phyloP scores from a whole-genome alignment of 192 early-diverging fungal species.

The Umbelopsis isabellina region DNA sequence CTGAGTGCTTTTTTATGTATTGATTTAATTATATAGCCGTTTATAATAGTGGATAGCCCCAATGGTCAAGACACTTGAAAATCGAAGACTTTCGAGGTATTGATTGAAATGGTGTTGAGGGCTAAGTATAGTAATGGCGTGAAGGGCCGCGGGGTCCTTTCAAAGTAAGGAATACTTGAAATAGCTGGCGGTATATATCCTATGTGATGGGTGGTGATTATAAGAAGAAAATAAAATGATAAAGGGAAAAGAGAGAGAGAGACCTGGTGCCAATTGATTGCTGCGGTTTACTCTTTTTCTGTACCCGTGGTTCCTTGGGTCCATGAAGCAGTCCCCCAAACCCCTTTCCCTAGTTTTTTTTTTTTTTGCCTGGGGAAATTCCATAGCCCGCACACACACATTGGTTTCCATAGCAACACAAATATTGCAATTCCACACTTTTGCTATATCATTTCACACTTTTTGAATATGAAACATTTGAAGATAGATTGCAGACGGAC shows the following conservation, averaged over 20 bases:
- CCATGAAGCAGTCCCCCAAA: constrained; percentile 3
- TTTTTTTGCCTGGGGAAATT: constrained; percentile 3
- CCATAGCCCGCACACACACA: background rate
- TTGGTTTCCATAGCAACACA: constrained; percentile 6
- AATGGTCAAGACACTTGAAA: constrained; percentile 10
- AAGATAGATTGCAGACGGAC: background rate
- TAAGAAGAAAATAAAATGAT: background rate
- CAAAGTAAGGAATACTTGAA: background rate
- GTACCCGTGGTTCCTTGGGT: background rate
- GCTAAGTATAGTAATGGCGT: background rate
- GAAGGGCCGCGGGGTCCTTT: constrained; percentile 10
- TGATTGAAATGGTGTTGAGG: background rate
- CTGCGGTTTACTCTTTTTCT: background rate
- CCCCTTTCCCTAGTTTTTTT: background rate
- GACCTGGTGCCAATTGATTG: background rate
- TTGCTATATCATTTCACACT: background rate
- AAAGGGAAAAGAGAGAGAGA: constrained; percentile 3
- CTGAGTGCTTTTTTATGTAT: background rate
- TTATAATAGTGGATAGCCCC: background rate
- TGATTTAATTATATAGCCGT: background rate
- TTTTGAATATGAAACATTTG: background rate
- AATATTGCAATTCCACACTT: background rate
- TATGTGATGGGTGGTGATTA: constrained; percentile 5
- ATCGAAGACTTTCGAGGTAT: background rate
- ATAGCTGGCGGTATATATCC: background rate